These are phyloP conservation scores for Leccinum incarnatum DNA, from an alignment of 768 basidiomycete species.

Conservation along the genomic window DNA sequence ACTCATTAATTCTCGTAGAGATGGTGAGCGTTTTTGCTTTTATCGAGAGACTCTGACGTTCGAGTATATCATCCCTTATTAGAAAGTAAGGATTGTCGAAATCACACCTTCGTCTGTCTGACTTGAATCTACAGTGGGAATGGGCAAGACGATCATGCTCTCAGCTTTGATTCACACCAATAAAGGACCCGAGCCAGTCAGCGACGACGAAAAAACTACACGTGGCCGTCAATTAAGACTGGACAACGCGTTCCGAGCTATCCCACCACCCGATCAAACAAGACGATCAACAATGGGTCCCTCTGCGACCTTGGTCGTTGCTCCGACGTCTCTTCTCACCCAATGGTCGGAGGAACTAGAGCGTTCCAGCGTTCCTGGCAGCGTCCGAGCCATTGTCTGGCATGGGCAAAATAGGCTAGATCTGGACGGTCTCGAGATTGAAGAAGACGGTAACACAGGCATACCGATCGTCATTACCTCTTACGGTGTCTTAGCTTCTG, in stretches of 20 bases:
- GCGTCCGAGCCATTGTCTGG: slow-evolving; percentile 71
- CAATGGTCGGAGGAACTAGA: slow-evolving; percentile 95
- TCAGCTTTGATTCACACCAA: slow-evolving; percentile 86
- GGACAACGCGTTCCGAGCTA: slow-evolving; percentile 58
- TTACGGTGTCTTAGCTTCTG: slow-evolving; percentile 88
- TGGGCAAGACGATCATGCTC: slow-evolving; percentile 94
- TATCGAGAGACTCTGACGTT: slow-evolving; percentile 3
- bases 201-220: slow-evolving; percentile 26
- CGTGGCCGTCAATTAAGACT: slow-evolving; percentile 60
- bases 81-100: slow-evolving; percentile 48
- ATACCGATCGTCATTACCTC: slow-evolving; percentile 87
- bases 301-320: slow-evolving; percentile 83
- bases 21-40: slow-evolving; percentile 28
- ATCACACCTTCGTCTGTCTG: slow-evolving; percentile 1
- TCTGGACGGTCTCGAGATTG: slow-evolving; percentile 58
- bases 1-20: slow-evolving; percentile 26
- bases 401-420: slow-evolving; percentile 86
- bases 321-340: slow-evolving; percentile 84
- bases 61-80: not conserved
- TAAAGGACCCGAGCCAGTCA: slow-evolving; percentile 43
- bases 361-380: slow-evolving; percentile 72
- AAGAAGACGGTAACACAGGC: slow-evolving; percentile 46
- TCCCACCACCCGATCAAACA: slow-evolving; percentile 32
- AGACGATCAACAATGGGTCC: slow-evolving; percentile 30
- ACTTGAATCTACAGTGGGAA: slow-evolving; percentile 63